Evolutionary conservation across 2,329 filamentous ascomycete species (phyloP), one percentile per base, ranked within the genome.

Genomic region (Colletotrichum scovillei): DNA sequence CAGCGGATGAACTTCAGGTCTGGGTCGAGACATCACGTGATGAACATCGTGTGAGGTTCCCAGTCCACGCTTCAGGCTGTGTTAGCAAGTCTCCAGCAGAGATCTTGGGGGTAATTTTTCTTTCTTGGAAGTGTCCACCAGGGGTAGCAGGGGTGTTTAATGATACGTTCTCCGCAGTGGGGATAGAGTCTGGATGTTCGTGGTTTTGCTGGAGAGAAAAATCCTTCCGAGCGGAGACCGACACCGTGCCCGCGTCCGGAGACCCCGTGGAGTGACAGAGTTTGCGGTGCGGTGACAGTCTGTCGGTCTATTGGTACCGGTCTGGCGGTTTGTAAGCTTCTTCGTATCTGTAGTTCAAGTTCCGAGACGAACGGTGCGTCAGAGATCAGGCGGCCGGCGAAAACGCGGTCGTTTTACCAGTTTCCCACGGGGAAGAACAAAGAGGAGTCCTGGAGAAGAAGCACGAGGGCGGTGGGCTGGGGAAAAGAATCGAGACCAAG

Each of bases 401-500:
- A 66, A 73, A 49, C 60, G 66, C 70, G 70, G 70, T 42, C 46
- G 67, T 57, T 60, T 63, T 65, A 62, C 53, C 38, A 69, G 59
- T 42, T 70, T 55, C 70, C 70, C 70, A 73, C 70, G 70, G 70
- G 70, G 70, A 73, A 73, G 70, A 73, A 65, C 70, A 71, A 71
- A 71, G 68, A 71, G 63, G 63, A 67, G 55, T 28, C 24, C 30
- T 42, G 38, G 63, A 24, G 63, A 57, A 57, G 32, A 30, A 57
- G 24, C 52, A 38, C 56, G 28, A 52, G 56, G 32, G 52, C 49
- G 56, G 60, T 69, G 38, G 60, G 59, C 42, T n/a, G 42, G 52
- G 32, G 49, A 49, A 59, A 49, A 49, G 42, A 49, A 64, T 42
- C 42, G 22, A 73, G 59, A 62, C 67, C 70, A 73, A 52, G 16